Evolutionary conservation across 768 basidiomycete species (phyloP).

Genomic region (Tylopilus balloui): DNA sequence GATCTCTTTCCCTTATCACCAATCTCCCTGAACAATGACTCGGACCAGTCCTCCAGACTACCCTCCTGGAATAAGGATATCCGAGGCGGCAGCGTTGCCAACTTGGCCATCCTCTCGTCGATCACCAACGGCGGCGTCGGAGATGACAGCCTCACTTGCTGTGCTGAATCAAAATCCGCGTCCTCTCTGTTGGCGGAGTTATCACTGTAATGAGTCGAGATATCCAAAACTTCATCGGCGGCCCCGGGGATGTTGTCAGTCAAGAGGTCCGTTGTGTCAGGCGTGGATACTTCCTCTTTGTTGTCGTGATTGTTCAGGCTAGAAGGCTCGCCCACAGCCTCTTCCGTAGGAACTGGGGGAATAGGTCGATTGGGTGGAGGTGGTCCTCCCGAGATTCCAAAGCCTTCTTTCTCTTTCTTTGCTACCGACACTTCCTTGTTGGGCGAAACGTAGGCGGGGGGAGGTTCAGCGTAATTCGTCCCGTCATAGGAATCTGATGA

Average conservation of each 20-base stretch:
- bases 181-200: constrained; percentile 2
- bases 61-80: constrained; percentile 49
- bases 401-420: constrained; percentile 20
- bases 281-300: neutral
- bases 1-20: constrained; percentile 27
- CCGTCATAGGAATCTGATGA: constrained; percentile 24
- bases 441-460: constrained; percentile 42
- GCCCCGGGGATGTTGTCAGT: constrained; percentile 18
- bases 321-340: constrained; percentile 8
- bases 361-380: constrained; percentile 17
- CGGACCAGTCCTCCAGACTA: constrained; percentile 52
- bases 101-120: constrained; percentile 19
- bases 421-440: constrained; percentile 1
- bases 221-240: constrained; percentile 27
- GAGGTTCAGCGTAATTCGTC: constrained; percentile 35
- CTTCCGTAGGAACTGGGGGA: constrained; percentile 13
- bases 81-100: constrained; percentile 42
- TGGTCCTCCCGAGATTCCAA: neutral
- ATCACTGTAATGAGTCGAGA: constrained; percentile 21
- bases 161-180: constrained; percentile 6
- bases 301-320: neutral
- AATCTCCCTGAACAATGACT: constrained; percentile 50
- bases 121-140: constrained; percentile 33
- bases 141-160: constrained; percentile 6
- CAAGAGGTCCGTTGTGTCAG: neutral